Base-by-base conservation (phyloP, 345 rosid species). In the Erucastrum elatum region DNA sequence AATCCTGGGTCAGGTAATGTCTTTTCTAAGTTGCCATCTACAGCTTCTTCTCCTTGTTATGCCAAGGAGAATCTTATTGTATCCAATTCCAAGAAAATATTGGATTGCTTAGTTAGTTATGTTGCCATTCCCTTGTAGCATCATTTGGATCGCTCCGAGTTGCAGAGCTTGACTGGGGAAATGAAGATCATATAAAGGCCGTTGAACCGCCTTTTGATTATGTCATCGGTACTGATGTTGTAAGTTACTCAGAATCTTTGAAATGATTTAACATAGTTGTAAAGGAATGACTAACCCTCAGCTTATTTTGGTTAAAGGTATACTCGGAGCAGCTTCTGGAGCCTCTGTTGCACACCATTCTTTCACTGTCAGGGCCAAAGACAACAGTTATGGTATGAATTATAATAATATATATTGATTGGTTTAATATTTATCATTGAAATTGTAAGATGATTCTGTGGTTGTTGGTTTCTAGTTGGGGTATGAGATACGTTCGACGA, bases 241-340 rank as follows among this genome's bases (percentile, higher is more conserved):
- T 94, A 85, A 87, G 97, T 85, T 30, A 30, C 56, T 49, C 17
- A 5, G 58, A 71, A 15, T 49, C 39, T n/a, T 55, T 60, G 25
- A 10, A 63, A 35, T 63, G n/a, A 15, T 10, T 34, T 34, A 5
- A 6, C 37, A 34, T 5, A 34, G 6, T 35, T 35, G 41, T 35
- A 34, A 34, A 1, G 49, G 10, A 25, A 15, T 68, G 44, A 79
- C 74, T 84, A 53, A 84, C 35, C 35, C 39, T 80, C 62, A 63
- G 35, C 65, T 66, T 68, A 29, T 74, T 76, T 84, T 58, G 31
- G 37, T 70, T 67, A 29, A 78, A 92, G 98, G 97, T 92, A 70
- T 94, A 92, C 82, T 84, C 92, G 10, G 98, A 94, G 88, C 97
- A 94, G 86, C 94, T 94, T 61, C 73, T 94, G 89, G 95, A 87